Evolutionary conservation across 306 rosid genomes (phyloP), one percentile per base, ranked within the genome.

Genomic region (Quillaja saponaria): DNA sequence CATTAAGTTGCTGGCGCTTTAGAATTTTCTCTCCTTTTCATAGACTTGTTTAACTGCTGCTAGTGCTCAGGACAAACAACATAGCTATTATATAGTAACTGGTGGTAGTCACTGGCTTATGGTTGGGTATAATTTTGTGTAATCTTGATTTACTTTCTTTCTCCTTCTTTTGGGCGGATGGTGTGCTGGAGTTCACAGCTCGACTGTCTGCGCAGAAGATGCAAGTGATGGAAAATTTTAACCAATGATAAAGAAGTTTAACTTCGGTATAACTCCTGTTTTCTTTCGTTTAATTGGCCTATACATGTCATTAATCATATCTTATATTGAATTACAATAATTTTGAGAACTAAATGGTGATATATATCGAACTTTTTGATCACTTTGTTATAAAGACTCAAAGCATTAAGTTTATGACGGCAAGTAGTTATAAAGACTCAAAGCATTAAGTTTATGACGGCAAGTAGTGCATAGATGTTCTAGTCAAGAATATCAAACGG

Each of bases 101-200:
- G 25, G 75, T 17, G 33, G 45, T 5, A 28, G 49, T 55, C 39
- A 31, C 52, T 66, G 33, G 33, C 13, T 51, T 25, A n/a, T 55
- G 57, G 73, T 61, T 34, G 63, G 66, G 67, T 64, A 65, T 68
- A 69, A 70, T 62, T 48, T 34, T 80, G 73, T 55, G 81, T 53
- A 79, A 63, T 73, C 17, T 71, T 61, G 84, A 19, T 48, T 50
- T 61, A 21, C 41, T 68, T 76, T 55, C 2, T 3, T 15, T 6
- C 7, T 9, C 49, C 58, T 58, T 68, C 60, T 35, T 50, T 66
- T 28, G 18, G 13, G 64, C 53, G 70, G 79, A 81, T 79, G 49
- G 45, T 50, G 49, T 78, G 63, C 68, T 66, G 71, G 44, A 67
- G 60, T 53, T 67, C 58, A 54, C 62, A 15, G 31, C 31, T 25